phyloP scores from a whole-genome alignment of 805 yeast species.

The Isabelozyma pseudorhagii region DNA sequence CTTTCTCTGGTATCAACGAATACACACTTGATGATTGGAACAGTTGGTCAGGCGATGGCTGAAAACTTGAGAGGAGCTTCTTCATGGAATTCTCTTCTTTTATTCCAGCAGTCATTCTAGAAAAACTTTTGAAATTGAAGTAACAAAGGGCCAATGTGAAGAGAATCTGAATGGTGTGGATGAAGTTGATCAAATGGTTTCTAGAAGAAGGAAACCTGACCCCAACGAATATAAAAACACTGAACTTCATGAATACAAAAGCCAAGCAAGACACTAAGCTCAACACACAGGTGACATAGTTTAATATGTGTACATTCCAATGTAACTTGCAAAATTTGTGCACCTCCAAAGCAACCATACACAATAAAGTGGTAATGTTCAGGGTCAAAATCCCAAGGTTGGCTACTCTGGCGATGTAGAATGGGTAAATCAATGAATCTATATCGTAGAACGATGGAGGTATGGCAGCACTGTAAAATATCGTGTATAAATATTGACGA shows the following conservation, averaged over 20 bases:
- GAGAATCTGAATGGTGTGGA: not conserved
- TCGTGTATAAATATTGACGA: conserved; percentile 6
- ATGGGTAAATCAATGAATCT: conserved; percentile 4
- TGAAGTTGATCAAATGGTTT: not conserved
- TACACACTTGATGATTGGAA: not conserved
- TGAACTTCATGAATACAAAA: conserved; percentile 1
- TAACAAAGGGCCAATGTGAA: not conserved
- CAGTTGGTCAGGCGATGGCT: conserved; percentile 5
- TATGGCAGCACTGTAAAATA: conserved; percentile 13
- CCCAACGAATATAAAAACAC: conserved; percentile 1
- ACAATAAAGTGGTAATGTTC: not conserved
- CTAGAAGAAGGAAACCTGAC: conserved; percentile 1
- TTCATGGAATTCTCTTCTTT: conserved; percentile 4
- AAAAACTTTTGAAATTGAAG: conserved; percentile 1
- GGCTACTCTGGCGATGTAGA: conserved; percentile 4
- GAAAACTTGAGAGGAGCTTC: conserved; percentile 4
- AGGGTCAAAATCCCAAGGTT: conserved; percentile 9
- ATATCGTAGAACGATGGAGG: conserved; percentile 5
- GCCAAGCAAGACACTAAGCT: not conserved
- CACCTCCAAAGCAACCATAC: not conserved
- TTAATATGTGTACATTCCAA: not conserved
- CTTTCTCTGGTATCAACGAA: not conserved
- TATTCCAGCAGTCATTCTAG: conserved; percentile 1
- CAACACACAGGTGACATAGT: not conserved
- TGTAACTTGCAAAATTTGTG: not conserved